Conservation (phyloP, 2,329 filamentous ascomycete species). For the Fusarium sp. region DNA sequence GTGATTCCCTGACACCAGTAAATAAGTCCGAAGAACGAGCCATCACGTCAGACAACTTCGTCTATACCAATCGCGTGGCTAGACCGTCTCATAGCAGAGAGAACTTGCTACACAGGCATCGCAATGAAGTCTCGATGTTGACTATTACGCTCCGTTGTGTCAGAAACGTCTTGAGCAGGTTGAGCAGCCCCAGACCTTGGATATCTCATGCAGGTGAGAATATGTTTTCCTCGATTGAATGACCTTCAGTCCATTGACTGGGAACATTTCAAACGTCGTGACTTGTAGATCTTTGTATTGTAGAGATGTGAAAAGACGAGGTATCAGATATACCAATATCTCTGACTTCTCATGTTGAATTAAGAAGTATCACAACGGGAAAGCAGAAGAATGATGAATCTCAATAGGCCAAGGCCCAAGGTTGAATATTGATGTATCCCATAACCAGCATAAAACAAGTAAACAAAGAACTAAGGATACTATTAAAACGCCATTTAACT, state of each 20-base stretch:
- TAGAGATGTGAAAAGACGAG: neutral
- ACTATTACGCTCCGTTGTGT: too few relatives aligned
- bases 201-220: too few relatives aligned
- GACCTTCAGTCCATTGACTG: too few relatives aligned
- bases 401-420: neutral
- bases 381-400: neutral
- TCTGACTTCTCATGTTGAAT: neutral
- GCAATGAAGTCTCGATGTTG: too few relatives aligned
- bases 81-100: neutral
- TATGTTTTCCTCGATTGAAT: too few relatives aligned
- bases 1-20: too few relatives aligned
- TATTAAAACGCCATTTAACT: neutral
- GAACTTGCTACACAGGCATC: too few relatives aligned
- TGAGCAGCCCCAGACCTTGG: too few relatives aligned
- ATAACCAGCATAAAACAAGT: neutral
- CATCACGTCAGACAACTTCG: neutral
- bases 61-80: neutral
- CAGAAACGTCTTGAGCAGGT: too few relatives aligned
- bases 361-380: neutral
- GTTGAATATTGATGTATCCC: neutral
- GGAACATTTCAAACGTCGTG: too few relatives aligned
- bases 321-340: neutral
- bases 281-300: neutral
- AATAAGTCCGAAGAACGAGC: neutral
- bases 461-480: neutral